Conservation (phyloP, 352 stramenopile species). For the Pythium phragmitis region DNA sequence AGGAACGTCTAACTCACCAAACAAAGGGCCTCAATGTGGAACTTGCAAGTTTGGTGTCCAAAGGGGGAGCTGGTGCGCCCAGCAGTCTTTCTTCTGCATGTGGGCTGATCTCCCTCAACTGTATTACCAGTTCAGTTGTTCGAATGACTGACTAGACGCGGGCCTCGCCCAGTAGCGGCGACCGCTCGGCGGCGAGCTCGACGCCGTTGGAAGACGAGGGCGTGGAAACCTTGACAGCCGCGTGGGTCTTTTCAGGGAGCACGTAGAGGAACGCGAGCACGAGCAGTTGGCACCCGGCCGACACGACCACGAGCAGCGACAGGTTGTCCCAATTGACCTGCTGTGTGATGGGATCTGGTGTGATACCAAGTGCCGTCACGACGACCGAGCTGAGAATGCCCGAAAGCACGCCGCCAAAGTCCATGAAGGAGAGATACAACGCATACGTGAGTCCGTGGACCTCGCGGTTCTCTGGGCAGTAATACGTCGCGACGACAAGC, state of each 20-base stretch:
- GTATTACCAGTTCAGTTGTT: no score
- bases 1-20: conserved; percentile 38
- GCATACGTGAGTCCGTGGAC: conserved; percentile 79
- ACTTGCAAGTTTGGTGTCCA: conserved; percentile 28
- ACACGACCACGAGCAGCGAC: conserved; percentile 60
- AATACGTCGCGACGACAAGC: conserved; percentile 82
- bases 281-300: conserved; percentile 55
- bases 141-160: conserved; percentile 7
- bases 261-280: conserved; percentile 71
- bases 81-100: no score
- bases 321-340: conserved; percentile 60
- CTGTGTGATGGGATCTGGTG: conserved; percentile 50
- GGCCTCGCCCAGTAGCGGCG: conserved; percentile 42
- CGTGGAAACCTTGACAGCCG: conserved; percentile 1
- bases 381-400: conserved; percentile 57
- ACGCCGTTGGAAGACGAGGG: conserved; percentile 35
- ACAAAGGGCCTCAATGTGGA: conserved; percentile 30
- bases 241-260: conserved; percentile 62
- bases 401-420: conserved; percentile 79
- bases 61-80: neutral
- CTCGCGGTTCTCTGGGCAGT: conserved; percentile 52
- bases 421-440: conserved; percentile 83
- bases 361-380: conserved; percentile 59
- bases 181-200: conserved; percentile 36
- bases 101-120: no score